A percentile compares a stretch with the other conserved stretches of the same genome.
phyloP scores from a whole-genome alignment of 2,329 filamentous ascomycete genomes.

The Ophiostoma australiae region DNA sequence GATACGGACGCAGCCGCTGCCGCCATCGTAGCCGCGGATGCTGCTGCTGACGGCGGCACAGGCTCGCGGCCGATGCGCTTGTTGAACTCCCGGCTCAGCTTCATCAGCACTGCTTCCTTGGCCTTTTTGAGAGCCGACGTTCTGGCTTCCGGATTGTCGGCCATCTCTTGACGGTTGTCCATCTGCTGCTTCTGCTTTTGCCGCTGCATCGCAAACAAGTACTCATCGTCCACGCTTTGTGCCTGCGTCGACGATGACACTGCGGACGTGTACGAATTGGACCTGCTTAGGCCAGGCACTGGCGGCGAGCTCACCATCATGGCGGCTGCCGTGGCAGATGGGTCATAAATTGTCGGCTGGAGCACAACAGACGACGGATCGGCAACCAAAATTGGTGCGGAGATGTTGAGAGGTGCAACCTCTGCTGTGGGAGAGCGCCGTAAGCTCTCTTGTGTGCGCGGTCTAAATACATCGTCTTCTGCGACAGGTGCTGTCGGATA shows the following conservation, averaged over 20 bases:
- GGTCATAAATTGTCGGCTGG: constrained; percentile 55
- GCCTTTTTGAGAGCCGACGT: constrained; percentile 53
- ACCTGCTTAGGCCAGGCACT: neutral
- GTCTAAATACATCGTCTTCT: constrained; percentile 27
- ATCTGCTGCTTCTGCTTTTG: constrained; percentile 56
- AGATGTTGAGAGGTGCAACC: constrained; percentile 38
- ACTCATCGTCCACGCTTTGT: constrained; percentile 35
- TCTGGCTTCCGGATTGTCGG: constrained; percentile 53
- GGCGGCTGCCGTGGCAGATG: constrained; percentile 31
- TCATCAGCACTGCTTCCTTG: constrained; percentile 56
- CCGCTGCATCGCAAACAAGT: constrained; percentile 55
- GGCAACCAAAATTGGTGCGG: constrained; percentile 47
- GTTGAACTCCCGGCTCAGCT: constrained; percentile 51
- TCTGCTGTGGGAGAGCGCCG: constrained; percentile 23
- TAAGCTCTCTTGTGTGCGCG: constrained; percentile 23
- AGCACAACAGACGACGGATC: constrained; percentile 49
- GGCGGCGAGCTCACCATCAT: neutral
- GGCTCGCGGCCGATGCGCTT: constrained; percentile 27
- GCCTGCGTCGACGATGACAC: constrained; percentile 6
- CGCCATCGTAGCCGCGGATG: constrained; percentile 20
- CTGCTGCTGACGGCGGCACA: constrained; percentile 19
- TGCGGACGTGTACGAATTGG: constrained; percentile 19
- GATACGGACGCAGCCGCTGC: constrained; percentile 23
- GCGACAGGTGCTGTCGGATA: neutral
- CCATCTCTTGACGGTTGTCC: constrained; percentile 38